These are phyloP conservation scores for Hyaloperonospora arabidopsidis DNA, from an alignment of 352 stramenopile species.

Conservation along the genomic window DNA sequence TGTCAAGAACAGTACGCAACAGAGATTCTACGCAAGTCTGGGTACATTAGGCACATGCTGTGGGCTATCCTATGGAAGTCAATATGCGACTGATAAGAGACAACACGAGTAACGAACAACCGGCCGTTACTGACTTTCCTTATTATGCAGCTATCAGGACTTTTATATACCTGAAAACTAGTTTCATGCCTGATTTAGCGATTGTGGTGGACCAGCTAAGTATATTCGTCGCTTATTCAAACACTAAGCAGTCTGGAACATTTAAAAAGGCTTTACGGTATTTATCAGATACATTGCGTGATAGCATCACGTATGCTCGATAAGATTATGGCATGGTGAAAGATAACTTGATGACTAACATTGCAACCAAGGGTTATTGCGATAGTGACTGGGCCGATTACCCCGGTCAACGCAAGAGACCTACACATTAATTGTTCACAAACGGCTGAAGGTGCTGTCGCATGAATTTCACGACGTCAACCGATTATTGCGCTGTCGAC, in stretches of 20 bases:
- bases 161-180: not conserved
- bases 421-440: not conserved
- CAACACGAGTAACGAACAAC: constrained; percentile 1
- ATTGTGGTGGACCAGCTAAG: not conserved
- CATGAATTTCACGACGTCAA: not conserved
- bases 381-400: not conserved
- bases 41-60: constrained; percentile 3
- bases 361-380: not conserved
- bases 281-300: not conserved
- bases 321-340: not conserved
- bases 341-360: not conserved
- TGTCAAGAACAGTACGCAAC: not conserved
- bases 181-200: not conserved
- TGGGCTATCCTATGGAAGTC: constrained; percentile 8
- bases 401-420: too few relatives aligned
- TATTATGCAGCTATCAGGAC: constrained; percentile 13
- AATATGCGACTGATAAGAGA: constrained; percentile 4
- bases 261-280: constrained; percentile 7
- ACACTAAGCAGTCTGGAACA: not conserved
- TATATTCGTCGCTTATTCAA: not conserved
- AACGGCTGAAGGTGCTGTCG: not conserved
- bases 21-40: not conserved
- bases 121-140: not conserved
- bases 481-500: not conserved
- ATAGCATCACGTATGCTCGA: not conserved